phyloP scores from a whole-genome alignment of 2,329 filamentous ascomycete genomes.

The Trichoderma koningiopsis region DNA sequence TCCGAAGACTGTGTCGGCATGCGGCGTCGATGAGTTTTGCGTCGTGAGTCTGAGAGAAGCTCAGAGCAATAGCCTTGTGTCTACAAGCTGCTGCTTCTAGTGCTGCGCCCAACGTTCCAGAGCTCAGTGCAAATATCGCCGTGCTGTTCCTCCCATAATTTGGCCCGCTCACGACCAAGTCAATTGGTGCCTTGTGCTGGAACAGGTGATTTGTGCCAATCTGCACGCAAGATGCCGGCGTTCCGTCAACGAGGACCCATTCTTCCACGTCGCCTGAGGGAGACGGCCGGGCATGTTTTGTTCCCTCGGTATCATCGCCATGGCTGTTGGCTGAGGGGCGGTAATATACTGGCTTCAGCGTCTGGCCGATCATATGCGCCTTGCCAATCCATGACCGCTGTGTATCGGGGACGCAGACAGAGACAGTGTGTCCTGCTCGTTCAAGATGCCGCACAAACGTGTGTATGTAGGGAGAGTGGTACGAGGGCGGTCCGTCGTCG shows the following conservation, averaged over 20 bases:
- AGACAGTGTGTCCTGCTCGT: conserved; percentile 78
- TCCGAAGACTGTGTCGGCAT: conserved; percentile 69
- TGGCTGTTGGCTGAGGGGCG: conserved; percentile 54
- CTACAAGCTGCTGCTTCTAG: conserved; percentile 75
- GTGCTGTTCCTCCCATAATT: conserved; percentile 86
- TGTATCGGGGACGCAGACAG: conserved; percentile 84
- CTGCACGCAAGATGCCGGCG: conserved; percentile 78
- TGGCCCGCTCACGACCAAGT: conserved; percentile 77
- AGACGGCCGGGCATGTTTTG: conserved; percentile 60
- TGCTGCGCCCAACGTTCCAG: conserved; percentile 75
- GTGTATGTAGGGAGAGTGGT: conserved; percentile 78
- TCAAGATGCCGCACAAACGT: conserved; percentile 71
- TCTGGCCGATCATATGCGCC: conserved; percentile 91
- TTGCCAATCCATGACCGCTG: conserved; percentile 99
- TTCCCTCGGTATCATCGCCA: conserved; percentile 58
- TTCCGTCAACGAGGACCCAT: conserved; percentile 81
- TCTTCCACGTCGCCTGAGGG: conserved; percentile 65
- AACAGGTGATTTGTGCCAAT: conserved; percentile 83
- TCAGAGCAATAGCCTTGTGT: conserved; percentile 74
- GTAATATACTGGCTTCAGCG: conserved; percentile 83
- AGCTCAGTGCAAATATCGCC: conserved; percentile 75
- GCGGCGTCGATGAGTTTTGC: conserved; percentile 77
- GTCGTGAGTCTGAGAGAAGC: conserved; percentile 81
- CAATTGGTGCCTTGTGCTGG: conserved; percentile 68
- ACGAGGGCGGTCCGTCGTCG: conserved; percentile 79